Conservation (phyloP, 2,329 filamentous ascomycete species). For the Fusarium continuum region DNA sequence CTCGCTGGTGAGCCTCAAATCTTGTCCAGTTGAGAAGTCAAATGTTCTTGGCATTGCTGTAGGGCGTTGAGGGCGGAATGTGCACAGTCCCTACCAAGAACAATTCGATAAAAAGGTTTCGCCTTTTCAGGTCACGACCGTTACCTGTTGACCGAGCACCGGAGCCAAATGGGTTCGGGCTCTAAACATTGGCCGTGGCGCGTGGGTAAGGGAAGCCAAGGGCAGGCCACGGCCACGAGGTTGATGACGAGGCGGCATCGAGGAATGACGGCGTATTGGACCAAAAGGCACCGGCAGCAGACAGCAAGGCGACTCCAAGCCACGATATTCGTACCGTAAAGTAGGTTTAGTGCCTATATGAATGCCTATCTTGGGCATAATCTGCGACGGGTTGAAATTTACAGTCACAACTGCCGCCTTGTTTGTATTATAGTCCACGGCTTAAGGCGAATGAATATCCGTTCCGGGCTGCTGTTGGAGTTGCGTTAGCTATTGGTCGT, state of each 20-base stretch:
- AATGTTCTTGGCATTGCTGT: slow-evolving; percentile 18
- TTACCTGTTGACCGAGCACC: slow-evolving; percentile 4
- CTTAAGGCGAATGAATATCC: slow-evolving; percentile 14
- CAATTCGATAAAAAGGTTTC: slow-evolving; percentile 3
- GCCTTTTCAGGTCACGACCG: slow-evolving; percentile 1
- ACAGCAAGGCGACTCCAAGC: slow-evolving; percentile 16
- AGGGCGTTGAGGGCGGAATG: neutral
- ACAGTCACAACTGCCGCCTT: slow-evolving; percentile 19
- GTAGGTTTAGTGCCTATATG: no score
- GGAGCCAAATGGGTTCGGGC: slow-evolving; percentile 14
- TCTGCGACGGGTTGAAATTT: neutral
- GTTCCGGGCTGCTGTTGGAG: slow-evolving; percentile 6
- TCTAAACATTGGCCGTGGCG: slow-evolving; percentile 6
- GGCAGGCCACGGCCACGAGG: slow-evolving; percentile 25
- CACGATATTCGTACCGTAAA: slow-evolving; percentile 15
- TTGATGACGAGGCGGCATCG: slow-evolving; percentile 35
- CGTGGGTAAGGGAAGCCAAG: slow-evolving; percentile 38
- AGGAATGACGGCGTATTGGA: slow-evolving; percentile 25
- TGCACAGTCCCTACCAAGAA: neutral
- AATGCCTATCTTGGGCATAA: slow-evolving; percentile 2
- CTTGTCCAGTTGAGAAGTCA: slow-evolving; percentile 2
- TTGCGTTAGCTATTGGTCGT: slow-evolving; percentile 6
- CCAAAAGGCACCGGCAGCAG: slow-evolving; percentile 14
- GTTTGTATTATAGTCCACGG: slow-evolving; percentile 25
- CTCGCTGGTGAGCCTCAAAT: slow-evolving; percentile 32